Conservation (phyloP, 75 land plant species). For the Larix kaempferi region DNA sequence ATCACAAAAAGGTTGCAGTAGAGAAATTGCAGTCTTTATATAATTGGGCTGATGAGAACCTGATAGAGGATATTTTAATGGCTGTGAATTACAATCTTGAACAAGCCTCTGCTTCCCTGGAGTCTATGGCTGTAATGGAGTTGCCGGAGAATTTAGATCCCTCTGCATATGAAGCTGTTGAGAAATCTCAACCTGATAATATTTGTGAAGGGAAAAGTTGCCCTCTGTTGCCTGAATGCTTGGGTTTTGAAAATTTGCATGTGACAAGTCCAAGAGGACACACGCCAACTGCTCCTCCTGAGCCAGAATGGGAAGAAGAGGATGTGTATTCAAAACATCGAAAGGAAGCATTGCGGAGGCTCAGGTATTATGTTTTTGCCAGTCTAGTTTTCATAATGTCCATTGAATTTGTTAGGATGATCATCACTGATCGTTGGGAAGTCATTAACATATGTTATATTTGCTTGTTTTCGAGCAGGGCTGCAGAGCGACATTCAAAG, state of each 20-base stretch:
- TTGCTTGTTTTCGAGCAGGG: conserved; percentile 27
- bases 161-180: neutral
- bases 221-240: no score
- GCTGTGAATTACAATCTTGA: neutral
- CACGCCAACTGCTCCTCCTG: conserved; percentile 16
- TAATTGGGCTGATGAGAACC: neutral
- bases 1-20: neutral
- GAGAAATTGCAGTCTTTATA: neutral
- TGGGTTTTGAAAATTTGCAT: no score
- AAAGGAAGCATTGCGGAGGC: conserved; percentile 56
- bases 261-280: neutral
- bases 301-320: conserved; percentile 68
- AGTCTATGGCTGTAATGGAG: neutral
- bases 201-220: no score
- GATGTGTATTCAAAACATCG: conserved; percentile 65
- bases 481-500: conserved; percentile 55
- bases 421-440: neutral
- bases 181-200: neutral
- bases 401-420: neutral
- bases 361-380: conserved; percentile 34
- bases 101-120: neutral
- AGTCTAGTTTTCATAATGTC: neutral
- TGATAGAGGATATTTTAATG: neutral
- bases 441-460: neutral
- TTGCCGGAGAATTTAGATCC: neutral